These are phyloP conservation scores for Tetrahymena borealis DNA, from an alignment of 73 alveolate genomes.

Conservation along the genomic window DNA sequence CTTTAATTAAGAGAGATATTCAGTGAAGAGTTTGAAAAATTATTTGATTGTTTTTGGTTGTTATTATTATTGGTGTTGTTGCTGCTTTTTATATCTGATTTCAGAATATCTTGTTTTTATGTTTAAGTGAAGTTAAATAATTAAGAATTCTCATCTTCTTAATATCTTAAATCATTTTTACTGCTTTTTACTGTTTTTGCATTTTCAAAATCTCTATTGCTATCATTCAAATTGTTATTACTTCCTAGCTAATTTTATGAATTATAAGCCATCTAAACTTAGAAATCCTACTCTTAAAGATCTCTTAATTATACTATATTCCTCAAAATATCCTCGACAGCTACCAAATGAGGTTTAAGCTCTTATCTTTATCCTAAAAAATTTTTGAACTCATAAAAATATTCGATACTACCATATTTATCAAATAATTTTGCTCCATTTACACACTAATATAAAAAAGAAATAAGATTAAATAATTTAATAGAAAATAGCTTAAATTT, in stretches of 20 bases:
- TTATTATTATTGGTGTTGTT: too few species aligned
- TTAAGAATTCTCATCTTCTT: background rate
- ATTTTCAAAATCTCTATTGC: background rate
- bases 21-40: background rate
- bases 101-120: background rate
- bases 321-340: background rate
- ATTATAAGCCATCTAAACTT: background rate
- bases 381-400: background rate
- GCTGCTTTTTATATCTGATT: background rate
- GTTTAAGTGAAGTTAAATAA: background rate
- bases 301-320: background rate
- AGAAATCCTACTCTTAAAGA: background rate
- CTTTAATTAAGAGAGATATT: background rate
- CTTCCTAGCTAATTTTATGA: background rate
- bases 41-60: background rate
- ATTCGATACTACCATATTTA: background rate
- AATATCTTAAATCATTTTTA: background rate
- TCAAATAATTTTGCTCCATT: background rate
- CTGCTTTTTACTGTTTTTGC: background rate
- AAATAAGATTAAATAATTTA: background rate
- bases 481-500: background rate
- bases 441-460: background rate
- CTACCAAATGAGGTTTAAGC: background rate
- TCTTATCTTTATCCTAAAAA: background rate
- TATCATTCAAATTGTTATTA: background rate